Conservation (phyloP, 225 moss, liverwort and hornwort species). For the Antitrichia curtipendula region DNA sequence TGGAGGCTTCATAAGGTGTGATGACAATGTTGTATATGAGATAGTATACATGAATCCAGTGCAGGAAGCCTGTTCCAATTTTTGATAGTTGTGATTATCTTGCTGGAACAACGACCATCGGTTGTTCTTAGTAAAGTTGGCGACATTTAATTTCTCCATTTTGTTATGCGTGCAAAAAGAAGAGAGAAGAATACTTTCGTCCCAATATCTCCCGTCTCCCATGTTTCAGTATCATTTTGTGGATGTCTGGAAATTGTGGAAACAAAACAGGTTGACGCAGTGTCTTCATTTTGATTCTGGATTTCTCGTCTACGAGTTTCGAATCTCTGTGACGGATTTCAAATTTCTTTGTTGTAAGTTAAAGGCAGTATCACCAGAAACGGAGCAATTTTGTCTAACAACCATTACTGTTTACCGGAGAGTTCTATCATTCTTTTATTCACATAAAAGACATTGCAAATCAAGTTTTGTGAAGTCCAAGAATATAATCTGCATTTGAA, state of each 20-base stretch:
- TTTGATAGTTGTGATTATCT: conserved; percentile 21
- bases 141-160: not conserved
- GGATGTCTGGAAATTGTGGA: not conserved
- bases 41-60: conserved; percentile 1
- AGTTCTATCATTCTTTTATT: not conserved
- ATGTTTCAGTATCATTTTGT: not conserved
- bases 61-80: conserved; percentile 10
- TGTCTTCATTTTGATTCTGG: not conserved
- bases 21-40: conserved; percentile 7
- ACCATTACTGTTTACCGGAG: not conserved
- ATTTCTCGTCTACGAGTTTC: not conserved
- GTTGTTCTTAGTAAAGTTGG: not conserved
- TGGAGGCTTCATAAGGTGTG: not conserved
- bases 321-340: not conserved
- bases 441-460: too few relatives aligned
- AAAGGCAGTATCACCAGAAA: not conserved
- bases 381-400: not conserved
- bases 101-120: conserved; percentile 4
- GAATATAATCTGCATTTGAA: not conserved
- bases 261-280: not conserved
- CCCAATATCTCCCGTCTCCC: not conserved
- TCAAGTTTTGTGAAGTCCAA: not conserved
- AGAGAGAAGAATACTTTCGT: not conserved
- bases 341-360: not conserved
- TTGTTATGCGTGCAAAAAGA: not conserved